Percentiles rank a stretch among this genome's conserved stretches.
phyloP scores from a whole-genome alignment of 2,329 filamentous ascomycete genomes.

The Macrophomina tecta region DNA sequence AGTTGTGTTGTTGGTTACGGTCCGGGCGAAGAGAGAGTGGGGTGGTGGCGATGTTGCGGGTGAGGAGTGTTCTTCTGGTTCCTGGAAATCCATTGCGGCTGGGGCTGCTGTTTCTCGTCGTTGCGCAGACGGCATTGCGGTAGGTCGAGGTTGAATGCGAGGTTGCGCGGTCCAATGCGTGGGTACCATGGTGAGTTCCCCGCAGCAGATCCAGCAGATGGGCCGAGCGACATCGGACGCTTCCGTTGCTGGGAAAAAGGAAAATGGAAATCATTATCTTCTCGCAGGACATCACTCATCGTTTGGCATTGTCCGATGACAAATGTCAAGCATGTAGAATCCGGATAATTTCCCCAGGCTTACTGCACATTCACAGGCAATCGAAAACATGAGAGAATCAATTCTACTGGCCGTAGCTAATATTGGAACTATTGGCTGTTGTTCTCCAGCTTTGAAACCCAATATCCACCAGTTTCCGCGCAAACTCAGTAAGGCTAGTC shows the following conservation, averaged over 20 bases:
- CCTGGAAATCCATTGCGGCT: neutral
- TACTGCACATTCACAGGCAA: no score
- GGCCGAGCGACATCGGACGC: neutral
- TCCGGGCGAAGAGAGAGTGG: neutral
- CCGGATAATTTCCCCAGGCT: no score
- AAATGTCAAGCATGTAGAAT: no score
- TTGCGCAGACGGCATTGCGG: neutral
- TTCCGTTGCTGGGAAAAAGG: neutral
- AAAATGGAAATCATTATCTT: no score
- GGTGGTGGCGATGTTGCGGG: neutral
- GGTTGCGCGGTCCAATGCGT: neutral
- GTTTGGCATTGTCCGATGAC: no score
- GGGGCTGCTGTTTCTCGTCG: neutral
- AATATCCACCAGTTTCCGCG: neutral
- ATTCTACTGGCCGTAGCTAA: neutral
- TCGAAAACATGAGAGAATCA: no score
- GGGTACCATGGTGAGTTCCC: neutral
- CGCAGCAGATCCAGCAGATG: neutral
- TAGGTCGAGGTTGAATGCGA: neutral
- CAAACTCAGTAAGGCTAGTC: neutral
- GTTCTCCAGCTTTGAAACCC: neutral
- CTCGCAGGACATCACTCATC: no score
- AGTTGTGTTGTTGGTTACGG: neutral
- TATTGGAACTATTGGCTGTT: neutral
- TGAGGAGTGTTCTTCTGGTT: neutral